phyloP scores from a whole-genome alignment of 495 filamentous ascomycete species.

The Xylaria curta region DNA sequence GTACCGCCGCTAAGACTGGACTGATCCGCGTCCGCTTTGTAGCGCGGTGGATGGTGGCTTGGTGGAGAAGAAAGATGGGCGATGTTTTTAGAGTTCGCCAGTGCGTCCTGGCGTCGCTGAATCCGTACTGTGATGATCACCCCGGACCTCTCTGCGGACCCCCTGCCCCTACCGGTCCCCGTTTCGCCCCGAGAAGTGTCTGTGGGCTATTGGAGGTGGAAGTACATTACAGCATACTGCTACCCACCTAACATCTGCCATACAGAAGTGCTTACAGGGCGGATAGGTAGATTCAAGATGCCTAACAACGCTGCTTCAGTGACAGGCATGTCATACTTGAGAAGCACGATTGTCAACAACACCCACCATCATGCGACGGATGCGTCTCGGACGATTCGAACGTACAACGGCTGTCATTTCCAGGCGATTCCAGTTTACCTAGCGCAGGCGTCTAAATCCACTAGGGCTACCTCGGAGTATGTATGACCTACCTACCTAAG shows the following conservation, averaged over 20 bases:
- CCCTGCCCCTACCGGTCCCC: conserved; percentile 1
- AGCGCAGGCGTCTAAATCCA: not conserved
- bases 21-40: conserved; percentile 11
- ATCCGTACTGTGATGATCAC: conserved; percentile 21
- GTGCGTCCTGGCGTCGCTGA: not conserved
- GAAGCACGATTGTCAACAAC: conserved; percentile 3
- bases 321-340: conserved; percentile 7
- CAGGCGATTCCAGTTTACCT: not conserved
- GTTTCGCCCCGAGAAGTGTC: conserved; percentile 6
- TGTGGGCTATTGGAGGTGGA: conserved; percentile 15
- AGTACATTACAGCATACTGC: not conserved
- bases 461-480: not conserved
- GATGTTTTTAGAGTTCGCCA: conserved; percentile 31
- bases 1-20: conserved; percentile 11
- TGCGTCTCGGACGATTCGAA: conserved; percentile 12
- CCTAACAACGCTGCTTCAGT: not conserved
- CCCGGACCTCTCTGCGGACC: conserved; percentile 11
- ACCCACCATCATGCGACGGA: conserved; percentile 23
- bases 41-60: conserved; percentile 32
- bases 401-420: conserved; percentile 1
- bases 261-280: not conserved
- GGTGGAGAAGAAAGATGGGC: conserved; percentile 34
- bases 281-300: not conserved
- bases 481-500: not conserved
- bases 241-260: not conserved